phyloP scores from a whole-genome alignment of 2,329 filamentous ascomycete genomes.

The Keithomyces neogunnii region DNA sequence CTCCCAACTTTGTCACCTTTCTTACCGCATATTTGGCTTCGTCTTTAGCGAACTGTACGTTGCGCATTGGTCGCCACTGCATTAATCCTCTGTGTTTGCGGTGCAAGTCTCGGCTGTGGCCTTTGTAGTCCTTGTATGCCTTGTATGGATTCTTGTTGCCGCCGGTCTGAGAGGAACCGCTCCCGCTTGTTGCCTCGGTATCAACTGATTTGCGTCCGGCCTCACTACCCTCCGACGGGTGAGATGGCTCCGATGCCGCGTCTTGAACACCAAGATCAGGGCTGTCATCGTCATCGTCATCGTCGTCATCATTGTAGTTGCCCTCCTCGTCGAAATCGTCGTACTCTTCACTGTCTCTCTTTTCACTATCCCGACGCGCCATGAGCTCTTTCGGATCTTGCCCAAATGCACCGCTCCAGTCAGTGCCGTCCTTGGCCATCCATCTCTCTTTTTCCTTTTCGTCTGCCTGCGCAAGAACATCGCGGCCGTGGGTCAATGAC shows the following conservation, averaged over 20 bases:
- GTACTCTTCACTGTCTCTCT: constrained; percentile 27
- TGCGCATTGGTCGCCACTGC: constrained; percentile 90
- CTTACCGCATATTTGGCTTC: constrained; percentile 72
- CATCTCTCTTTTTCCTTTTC: constrained; percentile 69
- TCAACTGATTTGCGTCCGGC: constrained; percentile 29
- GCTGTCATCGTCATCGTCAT: constrained; percentile 24
- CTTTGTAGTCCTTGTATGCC: constrained; percentile 54
- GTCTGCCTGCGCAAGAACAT: constrained; percentile 65
- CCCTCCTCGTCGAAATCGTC: constrained; percentile 30
- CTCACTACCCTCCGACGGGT: constrained; percentile 18
- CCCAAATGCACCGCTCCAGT: constrained; percentile 84
- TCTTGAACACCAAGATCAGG: constrained; percentile 55
- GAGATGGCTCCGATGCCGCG: constrained; percentile 27
- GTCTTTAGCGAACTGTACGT: constrained; percentile 78
- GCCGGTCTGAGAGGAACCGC: constrained; percentile 22
- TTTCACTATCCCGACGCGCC: constrained; percentile 21
- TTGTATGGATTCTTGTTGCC: constrained; percentile 44
- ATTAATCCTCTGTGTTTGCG: constrained; percentile 83
- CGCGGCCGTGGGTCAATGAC: constrained; percentile 69
- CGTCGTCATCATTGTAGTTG: constrained; percentile 23
- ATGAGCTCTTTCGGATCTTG: constrained; percentile 54
- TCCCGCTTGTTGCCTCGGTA: constrained; percentile 26
- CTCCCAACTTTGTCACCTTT: constrained; percentile 68
- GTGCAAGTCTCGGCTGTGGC: constrained; percentile 65
- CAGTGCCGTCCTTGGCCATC: constrained; percentile 70